These are phyloP conservation scores for Omphalea diandra DNA, from an alignment of 441 rosid genomes.

Conservation along the genomic window DNA sequence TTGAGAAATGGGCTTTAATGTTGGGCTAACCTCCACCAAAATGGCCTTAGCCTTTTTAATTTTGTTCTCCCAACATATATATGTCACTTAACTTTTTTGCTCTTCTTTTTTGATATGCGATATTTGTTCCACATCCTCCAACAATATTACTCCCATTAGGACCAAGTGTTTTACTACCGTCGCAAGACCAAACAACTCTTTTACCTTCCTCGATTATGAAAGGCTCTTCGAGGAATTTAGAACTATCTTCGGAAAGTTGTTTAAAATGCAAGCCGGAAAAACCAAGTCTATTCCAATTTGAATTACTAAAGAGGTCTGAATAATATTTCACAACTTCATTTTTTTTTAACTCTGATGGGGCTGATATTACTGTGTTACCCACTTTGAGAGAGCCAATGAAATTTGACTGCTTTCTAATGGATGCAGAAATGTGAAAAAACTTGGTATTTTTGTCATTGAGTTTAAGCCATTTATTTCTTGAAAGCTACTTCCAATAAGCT, in stretches of 20 bases:
- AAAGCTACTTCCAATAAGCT: not conserved
- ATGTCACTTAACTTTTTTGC: no score
- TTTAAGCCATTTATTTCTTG: not conserved
- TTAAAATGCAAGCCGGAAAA: not conserved
- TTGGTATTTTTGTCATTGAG: not conserved
- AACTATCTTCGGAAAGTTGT: not conserved
- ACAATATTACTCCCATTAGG: not conserved
- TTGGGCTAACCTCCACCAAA: no score
- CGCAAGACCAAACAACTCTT: not conserved
- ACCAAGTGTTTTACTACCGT: not conserved
- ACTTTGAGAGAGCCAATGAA: not conserved
- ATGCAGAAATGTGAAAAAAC: not conserved
- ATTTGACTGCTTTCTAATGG: not conserved
- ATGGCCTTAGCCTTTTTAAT: no score
- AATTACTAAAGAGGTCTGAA: not conserved
- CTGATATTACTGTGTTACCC: not conserved
- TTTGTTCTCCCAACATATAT: no score
- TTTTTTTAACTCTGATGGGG: not conserved
- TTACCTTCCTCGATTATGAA: not conserved
- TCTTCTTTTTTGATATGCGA: no score
- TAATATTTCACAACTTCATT: not conserved
- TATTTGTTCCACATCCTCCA: no score
- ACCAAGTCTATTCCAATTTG: not conserved
- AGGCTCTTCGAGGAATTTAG: not conserved
- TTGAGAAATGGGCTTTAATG: no score